Base-by-base conservation (phyloP, 306 rosid genomes). In the Cajanus cajan region DNA sequence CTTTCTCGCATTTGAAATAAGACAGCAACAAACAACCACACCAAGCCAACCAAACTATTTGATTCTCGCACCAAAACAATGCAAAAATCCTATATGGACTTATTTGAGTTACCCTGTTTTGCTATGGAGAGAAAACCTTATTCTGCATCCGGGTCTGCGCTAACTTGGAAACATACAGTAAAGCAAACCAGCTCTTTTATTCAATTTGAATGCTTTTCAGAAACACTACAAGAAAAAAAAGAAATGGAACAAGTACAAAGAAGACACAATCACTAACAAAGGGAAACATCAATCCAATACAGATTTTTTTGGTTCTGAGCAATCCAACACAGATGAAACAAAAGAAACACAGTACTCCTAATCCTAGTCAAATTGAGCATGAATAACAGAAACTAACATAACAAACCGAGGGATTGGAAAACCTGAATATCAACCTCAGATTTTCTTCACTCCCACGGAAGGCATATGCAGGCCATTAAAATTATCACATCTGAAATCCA, bases 221-320 rank as follows among this genome's bases (percentile, higher is more conserved):
- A n/a, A 71, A 24, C 62, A 67, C 57, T 24, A 47, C 54, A 11
- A 16, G 55, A n/a, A n/a, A 65, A 85, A 76, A 76, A 67, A 71
- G 80, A 88, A 83, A 52, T 48, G 77, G 58, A 78, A 71, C 47
- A 50, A 80, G 62, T 70, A 18, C 36, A 87, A 69, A 40, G 40
- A 77, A 71, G 33, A 55, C 75, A 75, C 15, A 77, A 68, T 54
- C 18, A 72, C 78, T 9, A 68, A 79, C 74, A 74, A 78, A 68
- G 47, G 80, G 66, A 69, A 78, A 75, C 74, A 47, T 18, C 68
- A 77, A 77, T 83, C 79, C 81, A 84, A 75, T 71, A 85, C 36
- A 54, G 57, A 47, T 72, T n/a, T n/a, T n/a, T n/a, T n/a, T n/a
- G n/a, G n/a, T n/a, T n/a, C n/a, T n/a, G n/a, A n/a, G n/a, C n/a